phyloP scores from a whole-genome alignment of 805 yeast species.

The Maudiozyma barnettii region DNA sequence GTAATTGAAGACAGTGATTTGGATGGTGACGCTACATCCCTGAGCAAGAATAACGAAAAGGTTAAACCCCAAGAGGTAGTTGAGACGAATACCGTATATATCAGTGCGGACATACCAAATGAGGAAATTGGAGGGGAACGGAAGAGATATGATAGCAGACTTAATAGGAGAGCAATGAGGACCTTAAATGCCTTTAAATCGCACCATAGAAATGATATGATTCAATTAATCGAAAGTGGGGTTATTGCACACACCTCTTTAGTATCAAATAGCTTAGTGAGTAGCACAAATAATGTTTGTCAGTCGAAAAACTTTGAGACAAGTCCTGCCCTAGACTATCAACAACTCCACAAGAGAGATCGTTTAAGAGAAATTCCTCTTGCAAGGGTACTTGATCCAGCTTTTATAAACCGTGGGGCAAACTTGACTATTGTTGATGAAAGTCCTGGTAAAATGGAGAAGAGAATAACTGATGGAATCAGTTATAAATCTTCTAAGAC shows the following conservation, averaged over 20 bases:
- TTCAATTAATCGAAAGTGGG: constrained; percentile 15
- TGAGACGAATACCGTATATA: no score
- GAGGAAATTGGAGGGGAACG: no score
- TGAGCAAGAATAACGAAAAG: neutral
- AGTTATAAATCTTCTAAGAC: no score
- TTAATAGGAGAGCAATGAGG: constrained; percentile 9
- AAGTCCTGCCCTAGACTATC: constrained; percentile 17
- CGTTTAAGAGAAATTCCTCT: constrained; percentile 1
- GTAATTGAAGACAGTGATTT: neutral
- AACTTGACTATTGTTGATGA: neutral
- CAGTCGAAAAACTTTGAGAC: constrained; percentile 19
- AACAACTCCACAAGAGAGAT: constrained; percentile 18
- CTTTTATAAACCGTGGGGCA: neutral
- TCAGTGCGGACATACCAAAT: no score
- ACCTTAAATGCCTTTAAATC: constrained; percentile 5
- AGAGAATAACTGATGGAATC: neutral
- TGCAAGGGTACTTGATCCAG: neutral
- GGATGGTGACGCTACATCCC: neutral
- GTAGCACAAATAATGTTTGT: constrained; percentile 26
- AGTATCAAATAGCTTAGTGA: constrained; percentile 8
- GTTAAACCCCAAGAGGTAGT: constrained; percentile 1
- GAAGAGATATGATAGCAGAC: constrained; percentile 11
- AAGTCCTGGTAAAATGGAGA: neutral
- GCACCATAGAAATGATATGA: constrained; percentile 7
- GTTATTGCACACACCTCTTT: constrained; percentile 17